Conservation (phyloP, 1,139 yeast genomes). For the Taiozyma sp. region DNA sequence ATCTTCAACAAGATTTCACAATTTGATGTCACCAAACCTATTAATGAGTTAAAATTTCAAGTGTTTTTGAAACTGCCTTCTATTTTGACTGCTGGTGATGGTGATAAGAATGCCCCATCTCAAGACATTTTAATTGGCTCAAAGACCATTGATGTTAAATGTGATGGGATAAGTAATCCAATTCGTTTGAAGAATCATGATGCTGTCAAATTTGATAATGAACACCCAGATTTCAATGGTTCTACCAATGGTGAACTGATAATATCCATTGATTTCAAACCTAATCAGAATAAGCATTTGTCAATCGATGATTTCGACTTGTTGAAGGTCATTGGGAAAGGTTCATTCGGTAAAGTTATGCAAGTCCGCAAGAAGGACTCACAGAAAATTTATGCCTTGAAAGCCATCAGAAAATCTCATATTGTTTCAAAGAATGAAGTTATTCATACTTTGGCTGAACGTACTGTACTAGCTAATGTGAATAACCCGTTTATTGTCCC, state of each 20-base stretch:
- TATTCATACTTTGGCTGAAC: constrained; percentile 92
- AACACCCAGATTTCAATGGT: constrained; percentile 13
- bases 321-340: constrained; percentile 93
- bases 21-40: constrained; percentile 77
- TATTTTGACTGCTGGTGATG: constrained; percentile 39
- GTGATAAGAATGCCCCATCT: neutral
- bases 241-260: constrained; percentile 37
- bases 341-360: constrained; percentile 98
- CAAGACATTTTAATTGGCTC: constrained; percentile 32
- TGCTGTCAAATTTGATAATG: constrained; percentile 34
- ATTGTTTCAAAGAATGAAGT: constrained; percentile 93
- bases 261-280: constrained; percentile 75
- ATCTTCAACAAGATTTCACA: constrained; percentile 85
- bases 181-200: constrained; percentile 43
- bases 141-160: constrained; percentile 31
- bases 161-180: constrained; percentile 34
- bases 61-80: constrained; percentile 76
- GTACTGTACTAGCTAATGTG: constrained; percentile 90
- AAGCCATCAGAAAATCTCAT: constrained; percentile 89
- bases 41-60: constrained; percentile 57
- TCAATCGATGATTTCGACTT: constrained; percentile 90
- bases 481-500: constrained; percentile 99
- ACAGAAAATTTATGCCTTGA: constrained; percentile 87
- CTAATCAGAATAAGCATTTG: constrained; percentile 64
- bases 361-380: constrained; percentile 96